Evolutionary conservation across 192 early-diverging fungal species (phyloP).

Genomic region (Gryganskiella cystojenkinii): DNA sequence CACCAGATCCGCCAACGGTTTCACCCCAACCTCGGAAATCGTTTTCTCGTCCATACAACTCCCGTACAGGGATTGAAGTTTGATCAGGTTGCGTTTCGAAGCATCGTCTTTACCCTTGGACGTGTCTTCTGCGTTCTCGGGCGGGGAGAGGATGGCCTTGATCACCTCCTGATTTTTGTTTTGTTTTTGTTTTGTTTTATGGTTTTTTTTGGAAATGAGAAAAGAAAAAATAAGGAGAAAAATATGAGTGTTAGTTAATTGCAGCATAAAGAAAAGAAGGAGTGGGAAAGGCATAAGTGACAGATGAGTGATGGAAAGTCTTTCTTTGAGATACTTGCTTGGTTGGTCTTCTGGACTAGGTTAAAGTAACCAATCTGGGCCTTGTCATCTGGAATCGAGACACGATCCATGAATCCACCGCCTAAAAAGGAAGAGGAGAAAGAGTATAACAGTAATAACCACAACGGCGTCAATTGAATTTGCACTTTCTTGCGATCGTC

Average conservation of each 20-base stretch:
- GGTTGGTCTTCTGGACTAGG: constrained; percentile 55
- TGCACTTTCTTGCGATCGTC: too few relatives aligned
- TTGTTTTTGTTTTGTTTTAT: too few relatives aligned
- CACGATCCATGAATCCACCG: constrained; percentile 64
- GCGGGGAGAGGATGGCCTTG: constrained; percentile 57
- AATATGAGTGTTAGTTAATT: too few relatives aligned
- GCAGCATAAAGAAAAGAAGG: not conserved
- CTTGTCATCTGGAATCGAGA: constrained; percentile 72
- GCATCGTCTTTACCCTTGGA: constrained; percentile 40
- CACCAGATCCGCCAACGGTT: constrained; percentile 54
- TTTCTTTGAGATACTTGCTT: constrained; percentile 36
- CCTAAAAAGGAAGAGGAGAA: constrained; percentile 39
- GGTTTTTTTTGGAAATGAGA: too few relatives aligned
- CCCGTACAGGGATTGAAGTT: constrained; percentile 65
- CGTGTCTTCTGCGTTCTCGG: constrained; percentile 40
- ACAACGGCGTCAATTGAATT: too few relatives aligned
- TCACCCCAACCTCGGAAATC: constrained; percentile 49
- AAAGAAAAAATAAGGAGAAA: too few relatives aligned
- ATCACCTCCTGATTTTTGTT: constrained; percentile 56
- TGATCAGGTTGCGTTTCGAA: constrained; percentile 63
- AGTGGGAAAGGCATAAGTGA: too few relatives aligned
- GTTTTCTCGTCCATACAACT: constrained; percentile 63
- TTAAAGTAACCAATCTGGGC: constrained; percentile 56
- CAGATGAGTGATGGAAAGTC: not conserved
- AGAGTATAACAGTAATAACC: not conserved